phyloP scores from a whole-genome alignment of 2,329 filamentous ascomycete genomes.

The Scedosporium apiospermum region DNA sequence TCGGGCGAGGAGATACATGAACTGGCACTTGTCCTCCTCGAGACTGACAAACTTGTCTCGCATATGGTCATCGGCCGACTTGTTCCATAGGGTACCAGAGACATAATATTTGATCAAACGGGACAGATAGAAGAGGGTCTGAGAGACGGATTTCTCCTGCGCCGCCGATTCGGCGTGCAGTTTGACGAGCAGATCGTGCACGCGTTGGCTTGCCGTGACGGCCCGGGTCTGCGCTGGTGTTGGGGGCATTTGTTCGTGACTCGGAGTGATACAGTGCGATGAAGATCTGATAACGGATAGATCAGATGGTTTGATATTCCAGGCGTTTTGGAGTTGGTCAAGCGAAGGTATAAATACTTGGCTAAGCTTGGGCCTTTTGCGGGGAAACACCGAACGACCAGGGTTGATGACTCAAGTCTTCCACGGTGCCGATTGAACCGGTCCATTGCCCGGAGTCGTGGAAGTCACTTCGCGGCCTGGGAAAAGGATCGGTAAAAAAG shows the following conservation, averaged over 20 bases:
- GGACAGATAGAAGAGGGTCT: constrained; percentile 17
- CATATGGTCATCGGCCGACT: constrained; percentile 3
- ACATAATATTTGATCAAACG: constrained; percentile 15
- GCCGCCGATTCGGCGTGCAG: constrained; percentile 16
- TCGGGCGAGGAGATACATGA: constrained; percentile 44
- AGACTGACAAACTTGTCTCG: constrained; percentile 50
- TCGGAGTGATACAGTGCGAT: constrained; percentile 1
- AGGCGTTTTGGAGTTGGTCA: not conserved
- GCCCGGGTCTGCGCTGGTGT: constrained; percentile 5
- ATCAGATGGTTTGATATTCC: not conserved
- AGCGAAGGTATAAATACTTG: not conserved
- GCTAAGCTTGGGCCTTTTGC: not conserved
- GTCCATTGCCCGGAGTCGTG: not conserved
- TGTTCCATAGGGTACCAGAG: constrained; percentile 17
- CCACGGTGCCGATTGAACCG: not conserved
- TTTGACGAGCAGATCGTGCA: constrained; percentile 16
- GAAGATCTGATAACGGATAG: not conserved
- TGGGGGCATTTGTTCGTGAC: constrained; percentile 8
- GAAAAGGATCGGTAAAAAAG: not conserved
- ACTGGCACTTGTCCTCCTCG: constrained; percentile 46
- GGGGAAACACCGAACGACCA: not conserved
- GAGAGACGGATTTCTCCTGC: constrained; percentile 12
- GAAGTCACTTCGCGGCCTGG: not conserved
- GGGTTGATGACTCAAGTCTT: not conserved
- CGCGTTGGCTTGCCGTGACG: constrained; percentile 11